Evolutionary conservation across 495 filamentous ascomycete genomes (phyloP).

Genomic region (Talaromyces nanjingensis): DNA sequence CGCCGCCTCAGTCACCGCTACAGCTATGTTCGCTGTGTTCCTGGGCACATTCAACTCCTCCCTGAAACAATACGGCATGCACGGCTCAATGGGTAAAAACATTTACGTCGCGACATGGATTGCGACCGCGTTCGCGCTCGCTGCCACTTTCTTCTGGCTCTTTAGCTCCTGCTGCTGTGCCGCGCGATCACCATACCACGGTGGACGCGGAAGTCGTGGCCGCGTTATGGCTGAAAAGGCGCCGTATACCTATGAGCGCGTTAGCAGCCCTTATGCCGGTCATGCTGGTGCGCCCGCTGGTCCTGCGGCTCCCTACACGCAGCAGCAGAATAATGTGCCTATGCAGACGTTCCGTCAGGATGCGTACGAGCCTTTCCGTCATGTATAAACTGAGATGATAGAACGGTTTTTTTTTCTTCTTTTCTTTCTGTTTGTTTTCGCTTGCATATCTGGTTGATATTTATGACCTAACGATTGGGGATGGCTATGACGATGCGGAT

Average conservation of each 20-base stretch:
- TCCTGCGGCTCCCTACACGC: conserved; percentile 12
- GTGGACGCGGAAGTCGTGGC: conserved; percentile 17
- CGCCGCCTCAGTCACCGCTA: conserved; percentile 49
- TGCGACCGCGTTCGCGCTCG: conserved; percentile 67
- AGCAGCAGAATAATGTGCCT: conserved; percentile 15
- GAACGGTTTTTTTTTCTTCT: conserved; percentile 8
- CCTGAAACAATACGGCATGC: conserved; percentile 59
- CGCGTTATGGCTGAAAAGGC: conserved; percentile 40
- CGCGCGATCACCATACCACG: conserved; percentile 45
- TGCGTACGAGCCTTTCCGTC: conserved; percentile 42
- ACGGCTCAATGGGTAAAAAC: conserved; percentile 53
- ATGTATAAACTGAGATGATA: conserved; percentile 19
- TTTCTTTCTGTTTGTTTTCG: neutral
- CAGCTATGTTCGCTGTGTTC: conserved; percentile 56
- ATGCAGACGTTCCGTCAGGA: conserved; percentile 19
- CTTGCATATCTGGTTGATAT: conserved; percentile 5
- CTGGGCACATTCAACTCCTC: conserved; percentile 51
- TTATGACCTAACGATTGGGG: conserved; percentile 5
- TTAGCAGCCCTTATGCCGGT: conserved; percentile 24
- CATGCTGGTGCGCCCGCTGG: conserved; percentile 13
- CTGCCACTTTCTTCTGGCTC: conserved; percentile 76
- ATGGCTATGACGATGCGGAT: neutral
- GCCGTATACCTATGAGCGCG: conserved; percentile 45
- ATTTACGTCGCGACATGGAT: conserved; percentile 73
- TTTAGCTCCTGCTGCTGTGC: conserved; percentile 88